Percentiles rank a stretch among this genome's conserved stretches.
Evolutionary conservation across 441 rosid species (phyloP).

Genomic region (Erysimum pusillum): DNA sequence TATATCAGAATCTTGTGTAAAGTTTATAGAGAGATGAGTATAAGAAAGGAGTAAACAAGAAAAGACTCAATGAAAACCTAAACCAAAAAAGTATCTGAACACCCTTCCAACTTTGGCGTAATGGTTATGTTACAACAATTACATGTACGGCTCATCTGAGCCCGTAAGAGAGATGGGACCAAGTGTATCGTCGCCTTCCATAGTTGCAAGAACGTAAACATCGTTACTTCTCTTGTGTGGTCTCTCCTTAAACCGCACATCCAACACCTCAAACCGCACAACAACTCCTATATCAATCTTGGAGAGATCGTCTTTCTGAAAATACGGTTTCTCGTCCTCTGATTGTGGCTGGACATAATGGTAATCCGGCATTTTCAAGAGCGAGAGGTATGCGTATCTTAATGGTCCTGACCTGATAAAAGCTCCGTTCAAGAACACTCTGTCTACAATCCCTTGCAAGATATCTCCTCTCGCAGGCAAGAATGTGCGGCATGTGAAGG

Average conservation of each 20-base stretch:
- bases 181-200: constrained; percentile 35
- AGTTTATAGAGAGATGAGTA: not conserved
- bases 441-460: constrained; percentile 42
- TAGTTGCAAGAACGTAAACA: constrained; percentile 33
- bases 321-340: constrained; percentile 7
- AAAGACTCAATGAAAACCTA: constrained; percentile 4
- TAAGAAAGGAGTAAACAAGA: not conserved
- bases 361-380: constrained; percentile 43
- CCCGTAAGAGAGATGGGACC: constrained; percentile 49
- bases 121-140: not conserved
- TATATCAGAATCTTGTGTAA: too few relatives aligned
- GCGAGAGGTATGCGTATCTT: constrained; percentile 32
- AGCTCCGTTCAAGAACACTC: constrained; percentile 26
- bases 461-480: constrained; percentile 44
- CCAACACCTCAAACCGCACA: constrained; percentile 40
- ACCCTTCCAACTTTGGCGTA: not conserved
- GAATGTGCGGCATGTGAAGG: constrained; percentile 52
- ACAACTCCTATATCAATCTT: constrained; percentile 46
- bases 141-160: constrained; percentile 41
- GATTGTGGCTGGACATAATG: constrained; percentile 20
- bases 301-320: constrained; percentile 42
- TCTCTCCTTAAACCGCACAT: constrained; percentile 36
- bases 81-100: constrained; percentile 3
- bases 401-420: constrained; percentile 42
- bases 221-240: constrained; percentile 29